Base-by-base conservation (phyloP, 495 filamentous ascomycete genomes). In the Trichoderma parareesei region DNA sequence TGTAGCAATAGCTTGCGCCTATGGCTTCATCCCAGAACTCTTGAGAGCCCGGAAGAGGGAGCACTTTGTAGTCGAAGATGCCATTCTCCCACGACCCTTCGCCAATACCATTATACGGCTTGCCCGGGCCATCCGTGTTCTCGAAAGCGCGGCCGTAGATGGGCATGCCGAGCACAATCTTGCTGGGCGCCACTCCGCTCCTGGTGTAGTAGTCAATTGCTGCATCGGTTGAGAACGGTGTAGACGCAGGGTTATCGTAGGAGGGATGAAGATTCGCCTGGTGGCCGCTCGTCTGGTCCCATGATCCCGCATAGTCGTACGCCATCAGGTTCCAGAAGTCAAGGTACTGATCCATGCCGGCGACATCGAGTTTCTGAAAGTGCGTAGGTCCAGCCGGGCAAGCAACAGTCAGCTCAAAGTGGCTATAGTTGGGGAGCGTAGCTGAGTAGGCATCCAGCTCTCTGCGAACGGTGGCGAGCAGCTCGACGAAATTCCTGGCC, bases 301-400 rank as follows among this genome's bases (percentile, higher is more conserved):
- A 97, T 27, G 85, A 86, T 5, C 89, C 90, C 6, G 88, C 83
- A 71, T 84, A 91, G 75, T 92, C 90, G 70, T 92, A 92, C 42
- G 87, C 88, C 90, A 94, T 93, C 42, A 97, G 78, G 76, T 97
- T 97, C 85, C 92, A 96, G 75, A 97, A 96, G 77, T 97, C 93
- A 10, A 97, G 84, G 66, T 87, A 85, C 16, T 74, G 77, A 67
- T 91, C 91, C 90, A 98, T 96, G 55, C 80, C 81, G 1, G 73
- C 69, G 1, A 98, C 75, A 64, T 87, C 83, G 64, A 97, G 79
- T 68, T 89, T 92, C 35, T 80, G 74, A 77, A 89, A 94, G 76
- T 97, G 90, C 61, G 84, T 77, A 13, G 88, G 70, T 35, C 89
- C 90, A 66, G 77, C 77, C 0, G 78, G 78, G 53, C 81, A 86